Evolutionary conservation across 1,284 basidiomycete genomes (phyloP).

Genomic region (Heliocybe sulcata): DNA sequence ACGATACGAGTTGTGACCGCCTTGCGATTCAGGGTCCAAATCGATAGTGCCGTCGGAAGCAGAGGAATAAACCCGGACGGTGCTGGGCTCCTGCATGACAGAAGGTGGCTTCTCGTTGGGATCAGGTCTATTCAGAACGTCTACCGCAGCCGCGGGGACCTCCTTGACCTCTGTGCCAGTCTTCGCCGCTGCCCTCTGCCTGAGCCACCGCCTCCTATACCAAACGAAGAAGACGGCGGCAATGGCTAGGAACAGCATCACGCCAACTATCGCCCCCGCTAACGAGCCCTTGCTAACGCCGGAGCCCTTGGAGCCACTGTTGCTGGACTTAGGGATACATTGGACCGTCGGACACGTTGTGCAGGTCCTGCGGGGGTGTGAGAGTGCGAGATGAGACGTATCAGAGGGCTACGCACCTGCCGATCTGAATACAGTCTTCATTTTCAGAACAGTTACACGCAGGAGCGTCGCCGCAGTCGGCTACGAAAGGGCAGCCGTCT

Average conservation of each 20-base stretch:
- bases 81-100: constrained; percentile 23
- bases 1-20: constrained; percentile 20
- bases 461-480: constrained; percentile 27
- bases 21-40: constrained; percentile 44
- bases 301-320: constrained; percentile 12
- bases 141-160: constrained; percentile 62
- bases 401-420: constrained; percentile 35
- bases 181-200: constrained; percentile 18
- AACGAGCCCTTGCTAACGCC: constrained; percentile 61
- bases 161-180: constrained; percentile 44
- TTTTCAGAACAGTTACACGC: constrained; percentile 44
- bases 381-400: constrained; percentile 9
- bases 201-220: constrained; percentile 46
- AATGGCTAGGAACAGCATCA: constrained; percentile 49
- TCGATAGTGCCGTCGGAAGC: constrained; percentile 43
- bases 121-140: constrained; percentile 71
- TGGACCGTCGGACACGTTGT: constrained; percentile 39
- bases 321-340: constrained; percentile 28
- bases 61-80: constrained; percentile 28
- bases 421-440: constrained; percentile 52
- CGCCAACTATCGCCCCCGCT: constrained; percentile 64
- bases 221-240: constrained; percentile 43
- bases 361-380: constrained; percentile 41
- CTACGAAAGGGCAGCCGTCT: constrained; percentile 15
- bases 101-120: constrained; percentile 56